Conservation (phyloP, 345 rosid species). For the Adansonia digitata region DNA sequence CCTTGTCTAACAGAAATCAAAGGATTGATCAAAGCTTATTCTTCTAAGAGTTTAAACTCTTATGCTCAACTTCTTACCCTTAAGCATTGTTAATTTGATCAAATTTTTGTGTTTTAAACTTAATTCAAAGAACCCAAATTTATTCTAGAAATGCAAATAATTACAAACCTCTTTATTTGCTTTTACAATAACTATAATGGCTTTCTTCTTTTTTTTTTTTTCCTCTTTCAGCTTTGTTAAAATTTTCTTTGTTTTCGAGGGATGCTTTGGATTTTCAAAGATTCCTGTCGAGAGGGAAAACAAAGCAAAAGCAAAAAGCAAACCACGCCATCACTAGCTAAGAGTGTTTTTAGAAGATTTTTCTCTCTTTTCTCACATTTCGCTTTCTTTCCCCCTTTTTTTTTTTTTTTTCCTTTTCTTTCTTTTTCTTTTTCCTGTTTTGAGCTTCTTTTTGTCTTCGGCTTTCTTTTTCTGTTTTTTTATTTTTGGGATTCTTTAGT, state of each 20-base stretch:
- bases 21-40: background rate
- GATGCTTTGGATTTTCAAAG: slow-evolving; percentile 48
- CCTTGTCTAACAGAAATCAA: no score
- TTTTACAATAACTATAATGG: background rate
- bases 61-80: background rate
- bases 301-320: no score
- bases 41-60: no score
- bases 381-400: slow-evolving; percentile 34
- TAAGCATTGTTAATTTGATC: background rate
- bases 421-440: slow-evolving; percentile 35
- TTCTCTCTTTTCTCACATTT: slow-evolving; percentile 37
- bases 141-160: background rate
- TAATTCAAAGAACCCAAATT: no score
- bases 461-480: slow-evolving; percentile 5
- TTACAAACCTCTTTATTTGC: background rate
- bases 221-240: background rate
- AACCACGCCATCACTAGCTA: slow-evolving; percentile 40
- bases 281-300: slow-evolving; percentile 49
- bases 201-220: no score
- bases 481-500: background rate
- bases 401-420: slow-evolving; percentile 21
- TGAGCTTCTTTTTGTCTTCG: slow-evolving; percentile 39
- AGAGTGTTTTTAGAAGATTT: no score
- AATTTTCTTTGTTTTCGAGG: background rate
- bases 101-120: background rate